Percentiles rank a stretch among this genome's conserved stretches.
Evolutionary conservation across 306 rosid species (phyloP).

Genomic region (Alnus rubra): DNA sequence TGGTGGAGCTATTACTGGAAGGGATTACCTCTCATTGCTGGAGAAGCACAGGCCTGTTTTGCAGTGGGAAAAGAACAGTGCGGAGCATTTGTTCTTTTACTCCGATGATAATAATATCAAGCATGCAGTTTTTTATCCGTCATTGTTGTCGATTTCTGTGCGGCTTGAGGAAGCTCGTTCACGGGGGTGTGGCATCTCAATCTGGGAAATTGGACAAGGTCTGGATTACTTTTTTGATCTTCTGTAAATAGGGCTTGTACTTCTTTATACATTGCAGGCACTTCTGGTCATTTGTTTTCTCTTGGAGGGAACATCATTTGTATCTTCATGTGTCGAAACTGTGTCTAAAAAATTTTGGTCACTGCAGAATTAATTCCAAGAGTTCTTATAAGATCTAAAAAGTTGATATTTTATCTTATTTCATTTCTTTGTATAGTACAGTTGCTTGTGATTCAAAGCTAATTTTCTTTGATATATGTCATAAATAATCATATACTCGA

Average conservation of each 20-base stretch:
- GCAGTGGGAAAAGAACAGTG: conserved; percentile 83
- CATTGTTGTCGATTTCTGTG: conserved; percentile 71
- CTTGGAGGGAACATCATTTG: neutral
- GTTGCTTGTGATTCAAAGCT: neutral
- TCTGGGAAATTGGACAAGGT: conserved; percentile 99
- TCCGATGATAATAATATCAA: conserved; percentile 43
- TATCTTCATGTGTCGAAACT: neutral
- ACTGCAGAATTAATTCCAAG: neutral
- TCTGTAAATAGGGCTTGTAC: conserved; percentile 32
- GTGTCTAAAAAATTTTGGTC: neutral
- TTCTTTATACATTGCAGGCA: neutral
- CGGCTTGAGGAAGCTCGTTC: conserved; percentile 82
- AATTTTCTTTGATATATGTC: neutral
- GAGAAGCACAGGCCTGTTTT: conserved; percentile 71
- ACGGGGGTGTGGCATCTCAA: conserved; percentile 88
- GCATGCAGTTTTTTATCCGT: conserved; percentile 88
- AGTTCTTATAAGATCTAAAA: neutral
- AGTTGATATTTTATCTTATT: neutral
- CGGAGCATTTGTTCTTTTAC: conserved; percentile 79
- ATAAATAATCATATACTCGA: no score
- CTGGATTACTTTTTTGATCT: conserved; percentile 88
- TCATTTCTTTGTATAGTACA: neutral
- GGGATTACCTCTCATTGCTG: conserved; percentile 74
- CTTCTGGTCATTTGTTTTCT: neutral
- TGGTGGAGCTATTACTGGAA: conserved; percentile 78